A percentile compares a stretch with the other conserved stretches of the same genome.
Conservation (phyloP, 495 filamentous ascomycete species). For the Podospora pseudopauciseta region DNA sequence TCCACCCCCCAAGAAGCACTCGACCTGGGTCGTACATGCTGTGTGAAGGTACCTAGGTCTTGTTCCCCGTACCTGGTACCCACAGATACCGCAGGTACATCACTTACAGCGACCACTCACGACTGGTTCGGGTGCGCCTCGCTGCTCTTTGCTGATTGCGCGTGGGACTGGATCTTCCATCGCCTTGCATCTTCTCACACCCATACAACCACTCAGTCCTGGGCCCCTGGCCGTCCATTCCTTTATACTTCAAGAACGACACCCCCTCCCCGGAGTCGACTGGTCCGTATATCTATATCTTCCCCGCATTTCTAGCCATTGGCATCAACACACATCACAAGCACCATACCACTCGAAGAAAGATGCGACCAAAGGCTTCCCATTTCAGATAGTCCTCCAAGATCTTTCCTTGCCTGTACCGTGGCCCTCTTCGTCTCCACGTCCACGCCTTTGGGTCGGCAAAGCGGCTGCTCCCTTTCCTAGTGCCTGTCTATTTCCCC, state of each 20-base stretch:
- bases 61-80: conserved; percentile 34
- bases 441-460: background rate
- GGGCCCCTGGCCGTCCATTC: conserved; percentile 22
- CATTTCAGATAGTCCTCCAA: conserved; percentile 24
- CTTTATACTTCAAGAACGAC: conserved; percentile 20
- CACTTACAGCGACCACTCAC: conserved; percentile 18
- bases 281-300: conserved; percentile 19
- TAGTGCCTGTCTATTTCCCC: conserved; percentile 2
- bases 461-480: background rate
- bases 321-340: conserved; percentile 4
- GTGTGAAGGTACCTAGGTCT: conserved; percentile 28
- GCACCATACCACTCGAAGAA: conserved; percentile 18
- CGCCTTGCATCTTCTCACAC: conserved; percentile 25
- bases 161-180: conserved; percentile 29
- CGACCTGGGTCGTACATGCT: conserved; percentile 25
- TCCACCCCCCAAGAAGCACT: conserved; percentile 28
- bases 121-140: conserved; percentile 23
- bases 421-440: conserved; percentile 10
- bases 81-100: conserved; percentile 25
- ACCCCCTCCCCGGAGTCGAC: conserved; percentile 18
- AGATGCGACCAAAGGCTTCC: conserved; percentile 29
- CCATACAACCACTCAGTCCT: conserved; percentile 5
- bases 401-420: conserved; percentile 11
- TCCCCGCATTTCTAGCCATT: conserved; percentile 24
- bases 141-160: conserved; percentile 33